Conservation (phyloP, 805 yeast species). For the Barnettozyma californica region DNA sequence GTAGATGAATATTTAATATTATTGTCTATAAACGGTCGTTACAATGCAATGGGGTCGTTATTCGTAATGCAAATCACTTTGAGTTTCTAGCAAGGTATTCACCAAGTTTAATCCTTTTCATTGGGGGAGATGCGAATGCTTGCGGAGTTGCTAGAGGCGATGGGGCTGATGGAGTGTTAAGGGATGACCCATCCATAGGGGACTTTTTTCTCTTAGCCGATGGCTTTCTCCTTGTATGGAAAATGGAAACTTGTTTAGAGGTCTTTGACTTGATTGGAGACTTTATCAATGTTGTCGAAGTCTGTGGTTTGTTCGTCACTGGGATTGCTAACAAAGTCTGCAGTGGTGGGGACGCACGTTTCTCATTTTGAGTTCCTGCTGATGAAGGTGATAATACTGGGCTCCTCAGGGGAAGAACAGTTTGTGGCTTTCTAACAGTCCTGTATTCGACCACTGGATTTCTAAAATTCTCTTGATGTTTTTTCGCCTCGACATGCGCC, state of each 20-base stretch:
- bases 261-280: slow-evolving; percentile 1
- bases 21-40: neutral
- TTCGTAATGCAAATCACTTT: neutral
- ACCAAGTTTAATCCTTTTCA: slow-evolving; percentile 3
- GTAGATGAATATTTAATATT: neutral
- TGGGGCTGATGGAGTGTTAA: neutral
- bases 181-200: neutral
- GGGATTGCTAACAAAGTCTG: neutral
- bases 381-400: neutral
- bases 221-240: slow-evolving; percentile 3
- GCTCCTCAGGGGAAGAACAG: neutral
- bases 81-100: slow-evolving; percentile 4
- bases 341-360: neutral
- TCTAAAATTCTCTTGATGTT: slow-evolving; percentile 14
- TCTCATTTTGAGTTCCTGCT: neutral
- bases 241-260: slow-evolving; percentile 3
- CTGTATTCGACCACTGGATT: slow-evolving; percentile 14
- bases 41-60: neutral
- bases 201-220: neutral
- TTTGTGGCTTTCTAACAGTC: neutral
- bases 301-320: neutral
- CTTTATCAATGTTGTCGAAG: neutral
- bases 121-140: neutral
- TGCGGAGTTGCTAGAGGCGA: neutral
- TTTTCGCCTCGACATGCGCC: slow-evolving; percentile 19